Evolutionary conservation across 345 rosid species (phyloP), one percentile per base, ranked within the genome.

Genomic region (Theobroma cacao): DNA sequence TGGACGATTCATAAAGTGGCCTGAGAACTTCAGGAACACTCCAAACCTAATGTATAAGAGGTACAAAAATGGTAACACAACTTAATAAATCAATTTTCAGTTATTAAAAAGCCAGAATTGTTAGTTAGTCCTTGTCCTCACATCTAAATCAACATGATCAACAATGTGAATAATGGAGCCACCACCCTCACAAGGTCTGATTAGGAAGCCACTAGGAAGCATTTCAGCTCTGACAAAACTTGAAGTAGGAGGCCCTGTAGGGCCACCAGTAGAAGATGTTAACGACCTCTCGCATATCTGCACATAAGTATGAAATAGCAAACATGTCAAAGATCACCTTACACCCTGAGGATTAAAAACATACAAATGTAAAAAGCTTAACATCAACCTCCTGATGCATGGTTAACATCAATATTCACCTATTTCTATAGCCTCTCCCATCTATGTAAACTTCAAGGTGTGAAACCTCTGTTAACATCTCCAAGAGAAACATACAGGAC

Each of bases 251-350:
- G 97, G 98, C 38, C 97, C 96, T 0, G 86, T 31, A 31, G 97
- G 98, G 59, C 98, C 95, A 69, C 99, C 94, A 33, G 93, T 89
- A 74, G 88, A 87, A 63, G 97, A 64, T 63, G 92, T 92, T 86
- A 95, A 86, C 28, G 99, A 93, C 87, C 97, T 90, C 84, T 95
- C 97, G 72, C 99, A 95, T 50, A 95, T 88, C 99, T 95, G 89
- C 82, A 80, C 68, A 63, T 24, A 80, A 75, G 3, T 74, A 43
- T 36, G 20, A 63, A 59, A 36, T 66, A 47, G 47, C 26, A 22
- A 68, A 74, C 30, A 71, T 2, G 1, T 71, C 52, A 52, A 48
- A 4, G 22, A 33, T 17, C 24, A 47, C 58, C 24, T 47, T 69
- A 69, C 47, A 69, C 20, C 24, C 43, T 1, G 10, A 22, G 53